Percentiles rank a stretch among this genome's conserved stretches.
Conservation (phyloP, 23 red algal species). For the Agarophyton chilense region DNA sequence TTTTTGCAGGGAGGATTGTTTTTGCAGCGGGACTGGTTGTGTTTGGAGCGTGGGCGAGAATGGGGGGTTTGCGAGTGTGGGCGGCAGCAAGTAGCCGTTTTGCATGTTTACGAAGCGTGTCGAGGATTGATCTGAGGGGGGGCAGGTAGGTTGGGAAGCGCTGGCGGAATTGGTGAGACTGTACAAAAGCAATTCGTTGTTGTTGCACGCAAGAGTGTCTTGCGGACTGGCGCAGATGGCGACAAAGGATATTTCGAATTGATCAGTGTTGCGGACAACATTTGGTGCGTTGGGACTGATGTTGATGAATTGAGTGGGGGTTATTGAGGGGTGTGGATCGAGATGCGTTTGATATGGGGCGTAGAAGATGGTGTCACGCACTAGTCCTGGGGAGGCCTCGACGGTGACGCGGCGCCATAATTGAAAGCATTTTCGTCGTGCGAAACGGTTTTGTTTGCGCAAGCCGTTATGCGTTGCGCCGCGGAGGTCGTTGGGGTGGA, state of each 20-base stretch:
- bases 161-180: background rate
- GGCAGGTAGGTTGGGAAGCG: background rate
- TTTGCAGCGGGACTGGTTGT: no score
- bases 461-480: slow-evolving; percentile 1
- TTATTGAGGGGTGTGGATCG: background rate
- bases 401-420: slow-evolving; percentile 26
- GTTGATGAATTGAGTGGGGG: slow-evolving; percentile 14
- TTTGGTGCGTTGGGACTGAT: background rate
- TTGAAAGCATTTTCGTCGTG: background rate
- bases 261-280: background rate
- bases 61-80: no score
- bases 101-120: background rate
- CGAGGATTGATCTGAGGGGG: background rate
- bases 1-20: no score
- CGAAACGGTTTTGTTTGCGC: slow-evolving; percentile 4
- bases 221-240: slow-evolving; percentile 26
- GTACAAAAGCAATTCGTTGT: slow-evolving; percentile 21
- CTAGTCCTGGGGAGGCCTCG: slow-evolving; percentile 1
- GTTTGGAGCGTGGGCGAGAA: no score
- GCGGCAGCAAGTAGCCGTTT: background rate
- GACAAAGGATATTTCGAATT: slow-evolving; percentile 33
- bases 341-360: background rate
- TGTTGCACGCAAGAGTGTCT: background rate
- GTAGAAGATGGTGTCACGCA: slow-evolving; percentile 5
- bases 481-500: slow-evolving; percentile 6